Percentiles rank a stretch among this genome's conserved stretches.
Evolutionary conservation across 2,329 filamentous ascomycete species (phyloP).

Genomic region (Cytospora chrysosperma): DNA sequence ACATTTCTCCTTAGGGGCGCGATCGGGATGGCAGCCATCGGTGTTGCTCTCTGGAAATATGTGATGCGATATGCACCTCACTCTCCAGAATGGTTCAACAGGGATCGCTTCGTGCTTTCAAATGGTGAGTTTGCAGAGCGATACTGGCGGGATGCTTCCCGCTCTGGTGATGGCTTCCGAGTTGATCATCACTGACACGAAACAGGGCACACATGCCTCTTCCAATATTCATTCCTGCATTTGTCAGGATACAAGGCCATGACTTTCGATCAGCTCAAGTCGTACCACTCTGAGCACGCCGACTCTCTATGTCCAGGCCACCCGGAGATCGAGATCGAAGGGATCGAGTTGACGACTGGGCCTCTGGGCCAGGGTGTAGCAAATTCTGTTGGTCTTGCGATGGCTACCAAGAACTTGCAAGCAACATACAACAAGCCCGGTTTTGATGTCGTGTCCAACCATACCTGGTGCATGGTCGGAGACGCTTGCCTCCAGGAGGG

Average conservation of each 20-base stretch:
- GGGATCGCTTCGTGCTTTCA: constrained; percentile 59
- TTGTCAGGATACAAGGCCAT: constrained; percentile 49
- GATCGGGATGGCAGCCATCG: constrained; percentile 39
- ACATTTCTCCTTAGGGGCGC: constrained; percentile 26
- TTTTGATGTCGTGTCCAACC: constrained; percentile 47
- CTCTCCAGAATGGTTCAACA: constrained; percentile 53
- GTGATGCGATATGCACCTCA: constrained; percentile 57
- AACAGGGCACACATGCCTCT: constrained; percentile 47
- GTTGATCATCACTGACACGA: neutral
- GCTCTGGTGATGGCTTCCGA: neutral
- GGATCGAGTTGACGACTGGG: constrained; percentile 57
- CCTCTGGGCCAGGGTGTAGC: constrained; percentile 57
- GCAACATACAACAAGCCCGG: constrained; percentile 50
- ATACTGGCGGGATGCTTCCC: neutral
- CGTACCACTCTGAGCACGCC: constrained; percentile 43
- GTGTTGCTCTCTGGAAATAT: constrained; percentile 54
- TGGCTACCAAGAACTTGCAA: constrained; percentile 52
- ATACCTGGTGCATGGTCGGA: constrained; percentile 54
- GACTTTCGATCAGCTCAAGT: constrained; percentile 53
- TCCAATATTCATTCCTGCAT: constrained; percentile 51
- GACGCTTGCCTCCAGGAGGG: constrained; percentile 58
- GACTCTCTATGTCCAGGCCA: constrained; percentile 51
- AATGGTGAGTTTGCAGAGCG: constrained; percentile 41
- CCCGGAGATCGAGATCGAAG: constrained; percentile 55
- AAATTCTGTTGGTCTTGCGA: constrained; percentile 56